Percentiles rank a stretch among this genome's conserved stretches.
These are phyloP conservation scores for Blastobotrys petasosporus DNA, from an alignment of 1,139 yeast species.

Conservation along the genomic window DNA sequence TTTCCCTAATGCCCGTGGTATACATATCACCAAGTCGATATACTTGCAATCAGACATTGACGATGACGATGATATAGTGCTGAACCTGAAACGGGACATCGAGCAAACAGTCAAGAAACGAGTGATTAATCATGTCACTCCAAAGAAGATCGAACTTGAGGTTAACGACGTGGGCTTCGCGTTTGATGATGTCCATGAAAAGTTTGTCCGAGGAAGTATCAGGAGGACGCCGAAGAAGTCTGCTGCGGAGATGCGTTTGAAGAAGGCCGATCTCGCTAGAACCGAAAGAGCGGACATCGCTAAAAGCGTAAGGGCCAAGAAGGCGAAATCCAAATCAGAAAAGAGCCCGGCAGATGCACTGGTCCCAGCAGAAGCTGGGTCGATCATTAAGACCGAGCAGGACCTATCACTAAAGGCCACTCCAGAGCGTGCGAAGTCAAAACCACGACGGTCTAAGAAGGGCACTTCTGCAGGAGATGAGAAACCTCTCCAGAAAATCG, in stretches of 20 bases:
- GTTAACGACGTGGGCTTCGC: constrained; percentile 3
- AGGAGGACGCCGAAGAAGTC: background rate
- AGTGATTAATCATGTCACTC: background rate
- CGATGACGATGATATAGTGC: constrained; percentile 20
- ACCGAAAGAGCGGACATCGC: too few species aligned
- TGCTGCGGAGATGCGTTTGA: constrained; percentile 5
- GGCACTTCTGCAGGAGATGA: too few species aligned
- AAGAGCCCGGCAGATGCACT: too few species aligned
- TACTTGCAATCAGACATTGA: constrained; percentile 19
- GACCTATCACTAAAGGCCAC: too few species aligned
- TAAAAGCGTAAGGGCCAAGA: too few species aligned
- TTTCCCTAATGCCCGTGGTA: constrained; percentile 19
- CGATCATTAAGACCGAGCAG: too few species aligned
- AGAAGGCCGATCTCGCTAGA: constrained; percentile 3
- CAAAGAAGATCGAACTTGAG: constrained; percentile 4
- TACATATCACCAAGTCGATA: constrained; percentile 18
- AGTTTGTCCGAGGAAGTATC: constrained; percentile 5
- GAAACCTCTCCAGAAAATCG: too few species aligned
- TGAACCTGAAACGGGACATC: constrained; percentile 18
- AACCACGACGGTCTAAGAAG: too few species aligned
- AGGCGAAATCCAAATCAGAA: too few species aligned
- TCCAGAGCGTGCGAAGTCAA: too few species aligned
- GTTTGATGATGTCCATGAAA: constrained; percentile 2
- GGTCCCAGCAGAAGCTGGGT: too few species aligned
- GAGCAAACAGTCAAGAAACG: background rate